These are phyloP conservation scores for Lactarius pseudohatsudake DNA, from an alignment of 768 basidiomycete genomes.

Conservation along the genomic window DNA sequence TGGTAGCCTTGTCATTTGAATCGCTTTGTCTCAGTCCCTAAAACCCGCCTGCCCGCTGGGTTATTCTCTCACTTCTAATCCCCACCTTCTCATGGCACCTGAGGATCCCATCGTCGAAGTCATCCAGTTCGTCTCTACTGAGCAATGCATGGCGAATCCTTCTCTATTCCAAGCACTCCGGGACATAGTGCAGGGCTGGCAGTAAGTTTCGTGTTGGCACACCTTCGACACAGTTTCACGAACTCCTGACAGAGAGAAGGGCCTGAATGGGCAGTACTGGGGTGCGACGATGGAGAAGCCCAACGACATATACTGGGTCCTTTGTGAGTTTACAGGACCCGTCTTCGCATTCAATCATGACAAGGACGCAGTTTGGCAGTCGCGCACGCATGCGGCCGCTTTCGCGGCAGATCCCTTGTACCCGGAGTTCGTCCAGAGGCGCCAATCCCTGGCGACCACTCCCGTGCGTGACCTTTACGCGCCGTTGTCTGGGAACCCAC, in stretches of 20 bases:
- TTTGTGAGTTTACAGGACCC: slow-evolving; percentile 6
- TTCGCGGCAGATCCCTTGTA: slow-evolving; percentile 12
- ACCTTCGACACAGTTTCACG: background rate
- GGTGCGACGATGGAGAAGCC: background rate
- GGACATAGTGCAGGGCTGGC: slow-evolving; percentile 5
- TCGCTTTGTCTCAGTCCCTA: background rate
- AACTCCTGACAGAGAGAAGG: slow-evolving; percentile 5
- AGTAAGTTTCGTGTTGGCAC: slow-evolving; percentile 1
- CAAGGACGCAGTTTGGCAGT: slow-evolving; percentile 12
- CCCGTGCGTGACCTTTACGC: background rate
- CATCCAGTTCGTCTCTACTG: slow-evolving; percentile 1
- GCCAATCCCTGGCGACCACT: background rate
- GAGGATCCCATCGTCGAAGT: slow-evolving; percentile 6
- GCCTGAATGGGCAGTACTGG: slow-evolving; percentile 18
- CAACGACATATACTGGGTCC: slow-evolving; percentile 14
- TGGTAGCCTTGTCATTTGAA: background rate
- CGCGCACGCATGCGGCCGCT: slow-evolving; percentile 2
- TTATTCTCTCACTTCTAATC: background rate
- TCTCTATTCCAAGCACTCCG: slow-evolving; percentile 13
- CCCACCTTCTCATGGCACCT: background rate
- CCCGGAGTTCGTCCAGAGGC: background rate
- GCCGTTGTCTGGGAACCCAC: background rate
- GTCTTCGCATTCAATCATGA: background rate
- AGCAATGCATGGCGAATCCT: background rate
- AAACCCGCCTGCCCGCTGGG: background rate